A percentile compares a stretch with the other conserved stretches of the same genome.
Evolutionary conservation across 164 flowering plant genomes (phyloP).

Genomic region (Brasenia schreberi): DNA sequence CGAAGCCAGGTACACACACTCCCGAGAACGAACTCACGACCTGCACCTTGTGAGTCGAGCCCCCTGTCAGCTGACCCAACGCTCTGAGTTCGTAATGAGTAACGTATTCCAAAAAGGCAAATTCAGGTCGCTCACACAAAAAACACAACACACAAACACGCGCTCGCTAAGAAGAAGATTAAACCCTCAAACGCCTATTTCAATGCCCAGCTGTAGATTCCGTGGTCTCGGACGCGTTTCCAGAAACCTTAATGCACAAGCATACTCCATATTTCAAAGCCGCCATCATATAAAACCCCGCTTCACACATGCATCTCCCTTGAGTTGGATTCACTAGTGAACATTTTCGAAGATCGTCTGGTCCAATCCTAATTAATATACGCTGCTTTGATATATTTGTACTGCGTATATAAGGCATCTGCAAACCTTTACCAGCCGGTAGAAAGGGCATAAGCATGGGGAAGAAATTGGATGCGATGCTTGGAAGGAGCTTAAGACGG

Average conservation of each 20-base stretch:
- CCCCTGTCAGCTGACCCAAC: too few species aligned
- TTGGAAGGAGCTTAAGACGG: conserved; percentile 39
- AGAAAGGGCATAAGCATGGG: conserved; percentile 22
- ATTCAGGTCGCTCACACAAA: too few species aligned
- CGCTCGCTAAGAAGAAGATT: too few species aligned
- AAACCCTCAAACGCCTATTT: too few species aligned
- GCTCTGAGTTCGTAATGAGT: too few species aligned
- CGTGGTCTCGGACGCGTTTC: neutral
- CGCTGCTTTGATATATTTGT: too few species aligned
- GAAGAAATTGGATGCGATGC: conserved; percentile 33
- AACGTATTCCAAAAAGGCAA: too few species aligned
- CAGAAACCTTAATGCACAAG: neutral
- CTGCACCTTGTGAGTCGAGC: too few species aligned
- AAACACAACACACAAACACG: too few species aligned
- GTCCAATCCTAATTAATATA: neutral
- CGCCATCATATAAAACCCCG: neutral
- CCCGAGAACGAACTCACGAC: too few species aligned
- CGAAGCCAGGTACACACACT: too few species aligned
- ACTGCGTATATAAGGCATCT: neutral
- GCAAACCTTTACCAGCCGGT: neutral
- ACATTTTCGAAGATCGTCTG: neutral
- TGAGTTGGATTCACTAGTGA: neutral
- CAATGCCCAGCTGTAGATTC: too few species aligned
- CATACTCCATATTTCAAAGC: neutral
- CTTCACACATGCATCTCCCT: neutral